Evolutionary conservation across 2,329 filamentous ascomycete genomes (phyloP).

Genomic region (Beauveria sp.): DNA sequence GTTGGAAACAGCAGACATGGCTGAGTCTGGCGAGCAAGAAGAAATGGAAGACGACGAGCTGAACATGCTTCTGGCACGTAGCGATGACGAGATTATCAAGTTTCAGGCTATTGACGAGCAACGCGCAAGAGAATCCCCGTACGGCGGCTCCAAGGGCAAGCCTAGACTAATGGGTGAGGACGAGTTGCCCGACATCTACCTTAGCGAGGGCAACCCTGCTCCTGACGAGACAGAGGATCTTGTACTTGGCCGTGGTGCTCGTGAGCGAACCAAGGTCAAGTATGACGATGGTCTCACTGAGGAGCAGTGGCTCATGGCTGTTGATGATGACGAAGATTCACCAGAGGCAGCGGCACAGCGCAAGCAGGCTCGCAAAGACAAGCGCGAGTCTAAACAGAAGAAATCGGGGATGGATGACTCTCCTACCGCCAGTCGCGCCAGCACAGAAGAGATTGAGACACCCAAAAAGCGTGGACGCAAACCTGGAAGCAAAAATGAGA

Average conservation of each 20-base stretch:
- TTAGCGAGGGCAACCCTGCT: conserved; percentile 76
- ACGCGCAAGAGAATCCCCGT: conserved; percentile 55
- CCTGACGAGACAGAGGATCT: conserved; percentile 72
- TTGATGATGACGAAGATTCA: conserved; percentile 91
- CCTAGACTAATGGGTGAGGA: conserved; percentile 79
- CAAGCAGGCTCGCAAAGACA: conserved; percentile 78
- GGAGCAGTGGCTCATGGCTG: conserved; percentile 97
- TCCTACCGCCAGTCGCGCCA: conserved; percentile 70
- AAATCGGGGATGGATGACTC: conserved; percentile 55
- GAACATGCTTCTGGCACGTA: conserved; percentile 88
- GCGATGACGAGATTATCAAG: conserved; percentile 64
- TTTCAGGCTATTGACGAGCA: conserved; percentile 84
- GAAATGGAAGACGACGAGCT: conserved; percentile 99
- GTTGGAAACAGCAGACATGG: conserved; percentile 72
- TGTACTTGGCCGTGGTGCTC: conserved; percentile 75
- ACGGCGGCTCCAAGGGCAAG: conserved; percentile 62
- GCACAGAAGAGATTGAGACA: conserved; percentile 70
- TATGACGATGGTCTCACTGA: conserved; percentile 98
- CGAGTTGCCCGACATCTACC: conserved; percentile 89
- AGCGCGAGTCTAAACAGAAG: conserved; percentile 67
- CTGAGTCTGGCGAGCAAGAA: conserved; percentile 67
- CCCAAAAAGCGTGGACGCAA: conserved; percentile 83
- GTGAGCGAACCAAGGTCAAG: conserved; percentile 87
- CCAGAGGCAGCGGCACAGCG: conserved; percentile 89
- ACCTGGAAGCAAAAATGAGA: conserved; percentile 63